These are phyloP conservation scores for Podospora bellae-mahoneyi DNA, from an alignment of 495 filamentous ascomycete species.

Conservation along the genomic window DNA sequence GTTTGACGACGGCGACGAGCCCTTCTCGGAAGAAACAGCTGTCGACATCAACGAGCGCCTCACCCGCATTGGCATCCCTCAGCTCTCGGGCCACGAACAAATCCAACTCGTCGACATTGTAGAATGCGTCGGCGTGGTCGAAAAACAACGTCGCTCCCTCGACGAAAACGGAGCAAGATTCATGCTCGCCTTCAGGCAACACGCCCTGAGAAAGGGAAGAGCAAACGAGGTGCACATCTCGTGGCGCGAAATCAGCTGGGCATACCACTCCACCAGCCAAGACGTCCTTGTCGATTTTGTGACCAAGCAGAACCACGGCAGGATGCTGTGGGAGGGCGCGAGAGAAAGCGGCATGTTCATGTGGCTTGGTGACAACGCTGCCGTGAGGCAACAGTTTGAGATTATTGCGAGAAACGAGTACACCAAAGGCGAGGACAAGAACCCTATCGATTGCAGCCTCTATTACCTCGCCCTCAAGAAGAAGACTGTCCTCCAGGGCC, in stretches of 20 bases:
- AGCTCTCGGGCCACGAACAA: slow-evolving; percentile 84
- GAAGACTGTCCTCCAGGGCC: slow-evolving; percentile 84
- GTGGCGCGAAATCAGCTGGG: slow-evolving; percentile 95
- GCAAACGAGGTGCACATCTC: slow-evolving; percentile 66
- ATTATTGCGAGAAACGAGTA: slow-evolving; percentile 89
- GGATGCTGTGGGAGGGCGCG: slow-evolving; percentile 79
- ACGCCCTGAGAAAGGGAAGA: slow-evolving; percentile 66
- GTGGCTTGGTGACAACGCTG: slow-evolving; percentile 78
- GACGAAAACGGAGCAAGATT: slow-evolving; percentile 91
- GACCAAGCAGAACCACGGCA: slow-evolving; percentile 71
- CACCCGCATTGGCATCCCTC: slow-evolving; percentile 68
- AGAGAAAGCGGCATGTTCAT: slow-evolving; percentile 88
- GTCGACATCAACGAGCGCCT: slow-evolving; percentile 70
- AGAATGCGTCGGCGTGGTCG: slow-evolving; percentile 81
- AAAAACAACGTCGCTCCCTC: slow-evolving; percentile 85
- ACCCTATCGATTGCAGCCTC: slow-evolving; percentile 89
- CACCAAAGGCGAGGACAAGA: slow-evolving; percentile 79
- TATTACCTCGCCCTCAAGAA: slow-evolving; percentile 89
- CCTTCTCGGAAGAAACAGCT: slow-evolving; percentile 71
- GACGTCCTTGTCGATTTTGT: slow-evolving; percentile 90
- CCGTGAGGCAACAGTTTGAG: slow-evolving; percentile 80
- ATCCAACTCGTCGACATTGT: slow-evolving; percentile 83
- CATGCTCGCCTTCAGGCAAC: slow-evolving; percentile 84
- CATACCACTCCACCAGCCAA: slow-evolving; percentile 85
- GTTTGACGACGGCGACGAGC: slow-evolving; percentile 55